Evolutionary conservation across 2,329 filamentous ascomycete species (phyloP).

Genomic region (Calonectria pauciramosa): DNA sequence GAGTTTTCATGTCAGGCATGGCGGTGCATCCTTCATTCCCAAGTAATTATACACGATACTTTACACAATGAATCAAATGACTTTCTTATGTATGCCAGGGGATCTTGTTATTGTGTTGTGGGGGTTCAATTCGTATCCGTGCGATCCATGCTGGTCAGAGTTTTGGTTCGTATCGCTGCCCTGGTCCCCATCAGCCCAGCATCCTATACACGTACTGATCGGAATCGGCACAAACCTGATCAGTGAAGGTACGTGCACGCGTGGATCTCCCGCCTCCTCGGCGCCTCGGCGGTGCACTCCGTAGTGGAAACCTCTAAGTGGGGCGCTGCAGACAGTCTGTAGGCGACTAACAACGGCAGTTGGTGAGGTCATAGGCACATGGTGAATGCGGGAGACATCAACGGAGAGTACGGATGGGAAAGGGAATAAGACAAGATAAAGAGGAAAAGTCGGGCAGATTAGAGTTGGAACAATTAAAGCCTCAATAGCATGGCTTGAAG

Average conservation of each 20-base stretch:
- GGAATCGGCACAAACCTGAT: background rate
- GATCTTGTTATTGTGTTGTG: background rate
- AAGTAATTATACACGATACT: constrained; percentile 31
- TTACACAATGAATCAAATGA: background rate
- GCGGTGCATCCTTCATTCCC: constrained; percentile 37
- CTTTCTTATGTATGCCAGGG: background rate
- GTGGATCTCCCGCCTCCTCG: background rate
- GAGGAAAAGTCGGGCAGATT: background rate
- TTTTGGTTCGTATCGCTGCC: background rate
- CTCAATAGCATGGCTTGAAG: background rate
- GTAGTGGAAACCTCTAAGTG: background rate
- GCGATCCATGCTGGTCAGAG: background rate
- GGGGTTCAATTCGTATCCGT: background rate
- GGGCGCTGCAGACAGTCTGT: background rate
- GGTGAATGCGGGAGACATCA: background rate
- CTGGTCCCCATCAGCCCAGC: too few relatives aligned
- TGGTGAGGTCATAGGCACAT: background rate
- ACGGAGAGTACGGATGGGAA: background rate
- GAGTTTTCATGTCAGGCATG: constrained; percentile 44
- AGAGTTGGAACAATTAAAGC: background rate
- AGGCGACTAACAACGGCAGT: background rate
- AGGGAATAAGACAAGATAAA: background rate
- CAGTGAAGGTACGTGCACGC: background rate
- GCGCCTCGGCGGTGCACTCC: background rate
- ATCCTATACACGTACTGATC: background rate